Conservation (phyloP, 2,329 filamentous ascomycete genomes). For the Trichoderma arundinaceum region DNA sequence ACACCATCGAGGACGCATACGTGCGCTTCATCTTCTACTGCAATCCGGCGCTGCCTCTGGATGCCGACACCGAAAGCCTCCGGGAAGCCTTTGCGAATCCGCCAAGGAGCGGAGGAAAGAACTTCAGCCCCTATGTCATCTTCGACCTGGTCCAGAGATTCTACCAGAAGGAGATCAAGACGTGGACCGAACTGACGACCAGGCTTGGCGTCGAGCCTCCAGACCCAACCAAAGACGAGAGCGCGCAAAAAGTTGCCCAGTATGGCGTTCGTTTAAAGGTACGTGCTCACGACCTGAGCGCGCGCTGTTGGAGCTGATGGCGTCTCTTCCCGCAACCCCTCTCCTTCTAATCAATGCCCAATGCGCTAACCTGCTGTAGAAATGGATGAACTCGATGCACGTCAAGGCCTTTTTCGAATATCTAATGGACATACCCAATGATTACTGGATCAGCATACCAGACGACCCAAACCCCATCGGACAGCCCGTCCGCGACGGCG, state of each 20-base stretch:
- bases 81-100: conserved; percentile 78
- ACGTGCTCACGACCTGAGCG: conserved; percentile 40
- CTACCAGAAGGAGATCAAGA: conserved; percentile 84
- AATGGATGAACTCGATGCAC: conserved; percentile 98
- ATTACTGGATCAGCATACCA: conserved; percentile 81
- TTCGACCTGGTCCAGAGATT: conserved; percentile 80
- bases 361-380: conserved; percentile 54
- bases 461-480: conserved; percentile 65
- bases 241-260: conserved; percentile 91
- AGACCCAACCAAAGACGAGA: conserved; percentile 80
- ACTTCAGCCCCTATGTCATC: conserved; percentile 77
- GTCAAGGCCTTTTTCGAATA: conserved; percentile 95
- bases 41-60: conserved; percentile 76
- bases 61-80: conserved; percentile 72
- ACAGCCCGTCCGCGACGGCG: conserved; percentile 75
- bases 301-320: background rate
- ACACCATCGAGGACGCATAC: conserved; percentile 80
- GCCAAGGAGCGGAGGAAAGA: conserved; percentile 86
- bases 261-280: conserved; percentile 93
- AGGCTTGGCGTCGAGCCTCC: conserved; percentile 88
- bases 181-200: conserved; percentile 86
- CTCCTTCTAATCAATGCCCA: background rate
- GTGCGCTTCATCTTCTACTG: conserved; percentile 87
- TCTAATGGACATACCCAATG: conserved; percentile 75
- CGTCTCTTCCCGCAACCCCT: background rate